Evolutionary conservation across 1,284 basidiomycete genomes (phyloP).

Genomic region (Ganoderma lingzhi): DNA sequence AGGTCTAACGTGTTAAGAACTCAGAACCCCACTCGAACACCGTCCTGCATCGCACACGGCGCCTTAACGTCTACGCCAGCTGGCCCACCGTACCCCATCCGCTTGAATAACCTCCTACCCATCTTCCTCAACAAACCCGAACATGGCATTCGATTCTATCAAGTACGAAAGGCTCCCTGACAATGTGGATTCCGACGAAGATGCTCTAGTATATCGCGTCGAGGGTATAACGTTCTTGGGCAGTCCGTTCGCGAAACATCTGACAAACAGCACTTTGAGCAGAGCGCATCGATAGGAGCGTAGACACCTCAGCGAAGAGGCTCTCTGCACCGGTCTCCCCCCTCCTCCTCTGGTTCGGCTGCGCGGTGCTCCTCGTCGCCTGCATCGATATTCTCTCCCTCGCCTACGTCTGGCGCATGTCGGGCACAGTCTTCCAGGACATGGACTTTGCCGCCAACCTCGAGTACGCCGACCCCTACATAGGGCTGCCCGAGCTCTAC

Average conservation of each 20-base stretch:
- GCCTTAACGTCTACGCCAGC: neutral
- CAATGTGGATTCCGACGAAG: too few relatives aligned
- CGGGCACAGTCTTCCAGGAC: constrained; percentile 23
- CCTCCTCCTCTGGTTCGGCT: neutral
- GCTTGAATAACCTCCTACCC: too few relatives aligned
- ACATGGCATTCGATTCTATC: neutral
- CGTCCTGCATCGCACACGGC: neutral
- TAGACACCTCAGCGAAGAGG: neutral
- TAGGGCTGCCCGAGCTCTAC: constrained; percentile 32
- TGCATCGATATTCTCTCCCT: neutral
- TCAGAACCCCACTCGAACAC: neutral
- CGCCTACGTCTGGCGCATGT: neutral
- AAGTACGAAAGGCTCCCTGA: neutral
- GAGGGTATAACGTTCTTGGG: neutral
- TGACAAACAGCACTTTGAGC: neutral
- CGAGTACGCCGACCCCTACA: constrained; percentile 32
- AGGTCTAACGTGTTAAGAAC: too few relatives aligned
- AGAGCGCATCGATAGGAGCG: neutral
- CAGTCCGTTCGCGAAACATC: neutral
- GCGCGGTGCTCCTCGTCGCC: neutral
- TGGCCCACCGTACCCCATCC: neutral
- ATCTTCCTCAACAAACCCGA: neutral
- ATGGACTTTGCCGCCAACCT: constrained; percentile 23
- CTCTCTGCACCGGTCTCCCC: neutral
- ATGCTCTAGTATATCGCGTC: too few relatives aligned